A percentile compares a stretch with the other conserved stretches of the same genome.
Conservation (phyloP, 768 basidiomycete genomes). For the Atractiella rhizophila region DNA sequence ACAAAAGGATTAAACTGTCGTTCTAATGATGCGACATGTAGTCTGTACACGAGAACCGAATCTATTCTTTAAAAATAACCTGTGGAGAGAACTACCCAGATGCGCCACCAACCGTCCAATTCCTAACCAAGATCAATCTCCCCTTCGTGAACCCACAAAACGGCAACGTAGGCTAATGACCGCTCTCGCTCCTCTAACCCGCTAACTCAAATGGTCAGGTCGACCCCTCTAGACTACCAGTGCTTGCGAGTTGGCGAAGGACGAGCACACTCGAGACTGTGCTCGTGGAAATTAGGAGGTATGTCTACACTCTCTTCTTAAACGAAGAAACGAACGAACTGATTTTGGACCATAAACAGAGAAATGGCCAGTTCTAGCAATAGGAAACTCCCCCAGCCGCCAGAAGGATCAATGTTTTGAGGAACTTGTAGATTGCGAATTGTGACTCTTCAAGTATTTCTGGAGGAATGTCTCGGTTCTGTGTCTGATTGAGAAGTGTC, state of each 20-base stretch:
- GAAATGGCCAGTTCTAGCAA: conserved; percentile 86
- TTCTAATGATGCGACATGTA: conserved; percentile 23
- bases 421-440: too few species aligned
- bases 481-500: too few species aligned
- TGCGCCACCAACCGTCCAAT: conserved; percentile 48
- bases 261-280: conserved; percentile 61
- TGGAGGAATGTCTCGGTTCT: too few species aligned
- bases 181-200: background rate
- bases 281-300: conserved; percentile 82
- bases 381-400: conserved; percentile 79
- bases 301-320: conserved; percentile 19
- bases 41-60: conserved; percentile 97
- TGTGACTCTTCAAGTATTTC: too few species aligned
- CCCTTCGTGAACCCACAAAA: conserved; percentile 57
- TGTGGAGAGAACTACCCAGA: conserved; percentile 60
- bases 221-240: conserved; percentile 41
- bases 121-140: conserved; percentile 70
- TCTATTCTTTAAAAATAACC: conserved; percentile 77
- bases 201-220: conserved; percentile 27
- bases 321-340: too few species aligned
- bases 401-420: conserved; percentile 41
- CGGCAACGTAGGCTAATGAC: conserved; percentile 28
- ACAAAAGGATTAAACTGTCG: too few species aligned
- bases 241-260: conserved; percentile 50
- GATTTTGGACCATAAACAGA: too few species aligned